Evolutionary conservation across 1,139 yeast genomes (phyloP).

Genomic region (Martiniozyma asiatica): DNA sequence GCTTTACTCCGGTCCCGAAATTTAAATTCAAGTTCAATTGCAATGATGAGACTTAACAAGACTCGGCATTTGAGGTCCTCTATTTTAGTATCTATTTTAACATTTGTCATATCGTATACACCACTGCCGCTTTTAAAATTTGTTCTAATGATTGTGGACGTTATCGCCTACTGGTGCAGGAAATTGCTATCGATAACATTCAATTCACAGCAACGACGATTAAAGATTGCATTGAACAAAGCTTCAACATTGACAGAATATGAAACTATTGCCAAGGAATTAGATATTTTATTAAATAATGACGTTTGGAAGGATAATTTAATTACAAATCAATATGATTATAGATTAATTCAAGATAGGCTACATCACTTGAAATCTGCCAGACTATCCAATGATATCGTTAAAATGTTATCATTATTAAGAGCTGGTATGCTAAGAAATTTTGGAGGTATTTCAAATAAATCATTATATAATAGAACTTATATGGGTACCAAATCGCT

Average conservation of each 20-base stretch:
- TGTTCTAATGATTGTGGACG: slow-evolving; percentile 9
- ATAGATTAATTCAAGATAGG: slow-evolving; percentile 66
- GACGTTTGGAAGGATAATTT: slow-evolving; percentile 83
- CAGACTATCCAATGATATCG: slow-evolving; percentile 44
- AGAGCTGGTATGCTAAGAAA: slow-evolving; percentile 79
- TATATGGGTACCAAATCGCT: slow-evolving; percentile 79
- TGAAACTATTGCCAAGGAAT: slow-evolving; percentile 44
- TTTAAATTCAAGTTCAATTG: no score
- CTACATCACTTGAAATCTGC: slow-evolving; percentile 53
- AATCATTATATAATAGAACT: slow-evolving; percentile 66
- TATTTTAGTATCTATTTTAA: slow-evolving; percentile 6
- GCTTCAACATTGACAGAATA: slow-evolving; percentile 48
- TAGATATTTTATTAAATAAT: slow-evolving; percentile 57
- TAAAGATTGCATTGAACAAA: slow-evolving; percentile 28
- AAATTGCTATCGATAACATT: slow-evolving; percentile 23
- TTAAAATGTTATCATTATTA: slow-evolving; percentile 52
- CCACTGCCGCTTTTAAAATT: slow-evolving; percentile 11
- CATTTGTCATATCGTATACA: slow-evolving; percentile 9
- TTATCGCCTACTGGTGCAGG: slow-evolving; percentile 10
- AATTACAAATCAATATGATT: slow-evolving; percentile 73
- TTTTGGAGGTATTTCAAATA: slow-evolving; percentile 83
- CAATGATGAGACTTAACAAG: slow-evolving; percentile 7
- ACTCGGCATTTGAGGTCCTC: slow-evolving; percentile 6
- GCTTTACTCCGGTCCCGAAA: no score
- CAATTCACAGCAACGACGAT: slow-evolving; percentile 21